Evolutionary conservation across 129 eudicot species (phyloP), one percentile per base, ranked within the genome.

Genomic region (Flaveria bidentis): DNA sequence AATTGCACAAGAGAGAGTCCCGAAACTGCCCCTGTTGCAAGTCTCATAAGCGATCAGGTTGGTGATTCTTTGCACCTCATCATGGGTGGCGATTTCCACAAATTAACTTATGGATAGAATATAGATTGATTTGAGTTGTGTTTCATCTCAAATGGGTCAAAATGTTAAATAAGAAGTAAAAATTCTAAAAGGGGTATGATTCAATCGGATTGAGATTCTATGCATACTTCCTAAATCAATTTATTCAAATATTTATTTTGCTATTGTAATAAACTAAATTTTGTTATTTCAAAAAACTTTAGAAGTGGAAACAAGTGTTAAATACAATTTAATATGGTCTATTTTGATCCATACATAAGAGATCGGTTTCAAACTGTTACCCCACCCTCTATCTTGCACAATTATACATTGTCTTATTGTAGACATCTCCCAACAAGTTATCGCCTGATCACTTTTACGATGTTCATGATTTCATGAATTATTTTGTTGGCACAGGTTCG

Each of bases 11-110:
- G 52, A 44, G 82, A 83, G 61, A 70, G 79, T 66, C 77, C 76
- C 11, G 85, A 84, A 67, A 71, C 72, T 81, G 78, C 77, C 58
- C 82, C 89, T 14, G 90, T 56, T 77, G 57, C 88, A 74, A 86
- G 87, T 83, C 96, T 91, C 46, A 72, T 95, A 51, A 91, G 96
- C 66, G 88, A 89, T 72, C 92, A 89, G 94, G 99, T 94, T 28
- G 33, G 77, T 71, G 71, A 56, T 20, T 52, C 10, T 63, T n/a
- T 14, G 42, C 77, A 78, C 26, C 14, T 75, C 28, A 2, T 15
- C 52, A 17, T 16, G 49, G n/a, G 71, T 30, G 47, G 14, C 33
- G n/a, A 9, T 18, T 39, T 41, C 6, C 16, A 20, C n/a, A 36
- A 18, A 4, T 41, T 17, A 39, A 67, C 23, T n/a, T 67, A 41